Conservation (phyloP, 164 flowering plant genomes). For the Umbilicus rupestris region DNA sequence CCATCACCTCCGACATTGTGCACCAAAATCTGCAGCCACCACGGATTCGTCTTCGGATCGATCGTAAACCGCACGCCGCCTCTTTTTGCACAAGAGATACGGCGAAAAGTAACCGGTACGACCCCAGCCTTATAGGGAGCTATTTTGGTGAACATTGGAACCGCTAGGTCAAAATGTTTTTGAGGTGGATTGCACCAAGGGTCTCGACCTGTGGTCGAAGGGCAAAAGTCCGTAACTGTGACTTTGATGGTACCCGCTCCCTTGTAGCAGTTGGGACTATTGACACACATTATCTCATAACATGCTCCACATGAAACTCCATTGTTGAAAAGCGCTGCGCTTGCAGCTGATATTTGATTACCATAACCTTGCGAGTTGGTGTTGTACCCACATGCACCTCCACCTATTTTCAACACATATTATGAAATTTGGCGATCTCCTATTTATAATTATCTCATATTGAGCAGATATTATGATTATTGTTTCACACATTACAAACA, state of each 20-base stretch:
- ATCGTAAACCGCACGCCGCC: conserved; percentile 13
- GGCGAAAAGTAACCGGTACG: conserved; percentile 14
- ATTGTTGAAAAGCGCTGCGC: conserved; percentile 21
- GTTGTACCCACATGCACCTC: conserved; percentile 29
- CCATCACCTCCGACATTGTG: conserved; percentile 17
- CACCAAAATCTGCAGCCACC: conserved; percentile 7
- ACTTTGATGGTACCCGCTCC: conserved; percentile 7
- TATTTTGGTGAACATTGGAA: conserved; percentile 18
- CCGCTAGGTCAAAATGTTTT: conserved; percentile 19
- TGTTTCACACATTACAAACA: no score
- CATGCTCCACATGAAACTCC: conserved; percentile 21
- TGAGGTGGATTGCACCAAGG: conserved; percentile 14
- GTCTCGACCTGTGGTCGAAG: not conserved
- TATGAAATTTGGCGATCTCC: not conserved
- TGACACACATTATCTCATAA: conserved; percentile 16
- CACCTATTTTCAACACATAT: not conserved
- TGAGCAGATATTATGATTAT: not conserved
- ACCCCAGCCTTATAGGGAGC: conserved; percentile 17
- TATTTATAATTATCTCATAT: no score
- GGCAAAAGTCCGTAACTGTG: conserved; percentile 14
- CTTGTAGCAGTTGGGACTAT: conserved; percentile 14
- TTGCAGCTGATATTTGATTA: conserved; percentile 24
- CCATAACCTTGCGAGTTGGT: conserved; percentile 20
- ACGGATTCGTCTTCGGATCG: not conserved
- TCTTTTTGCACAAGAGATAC: not conserved